Evolutionary conservation across 495 filamentous ascomycete species (phyloP), one percentile per base, ranked within the genome.

Genomic region (Podospora conica): DNA sequence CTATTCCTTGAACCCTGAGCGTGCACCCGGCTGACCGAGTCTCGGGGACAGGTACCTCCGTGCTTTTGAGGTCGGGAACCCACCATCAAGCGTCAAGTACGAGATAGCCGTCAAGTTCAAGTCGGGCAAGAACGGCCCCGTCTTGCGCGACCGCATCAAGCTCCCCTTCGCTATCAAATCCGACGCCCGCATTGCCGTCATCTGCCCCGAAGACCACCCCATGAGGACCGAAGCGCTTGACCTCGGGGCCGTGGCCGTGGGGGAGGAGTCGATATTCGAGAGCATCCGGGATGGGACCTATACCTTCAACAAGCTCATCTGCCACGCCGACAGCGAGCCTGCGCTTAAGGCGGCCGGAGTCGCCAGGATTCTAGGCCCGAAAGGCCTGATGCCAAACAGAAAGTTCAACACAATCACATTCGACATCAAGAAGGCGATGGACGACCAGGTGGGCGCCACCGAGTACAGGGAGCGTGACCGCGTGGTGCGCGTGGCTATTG

Each of bases 91-190:
- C 10, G 77, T 85, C 55, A 98, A 97, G 78, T 98, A 98, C 81
- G 95, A 98, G 73, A 71, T 97, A 55, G 83, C 89, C 71, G 74
- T 98, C 71, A 90, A 88, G 70, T 73, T 98, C 60, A 87, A 87
- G 69, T 90, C 93, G 2, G 77, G 82, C 65, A 92, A 91, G 78
- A 93, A 92, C 75, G 92, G 92, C 3, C 87, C 92, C 7, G 87
- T 92, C 3, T 82, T 98, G 62, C 91, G 93, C 60, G 93, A 90
- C 77, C 90, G 91, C 75, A 81, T 98, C 75, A 88, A 88, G 56
- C 87, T 98, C 28, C 95, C 95, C 2, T 92, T 94, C 74, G 88
- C 92, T 18, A 90, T 97, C 65, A 88, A 91, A 72, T 93, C 90
- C 61, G 90, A 93, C 73, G 82, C 91, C 27, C 86, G 90, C 53